Evolutionary conservation across 177 flowering plant species (phyloP).

Genomic region (Vitis hybrid): DNA sequence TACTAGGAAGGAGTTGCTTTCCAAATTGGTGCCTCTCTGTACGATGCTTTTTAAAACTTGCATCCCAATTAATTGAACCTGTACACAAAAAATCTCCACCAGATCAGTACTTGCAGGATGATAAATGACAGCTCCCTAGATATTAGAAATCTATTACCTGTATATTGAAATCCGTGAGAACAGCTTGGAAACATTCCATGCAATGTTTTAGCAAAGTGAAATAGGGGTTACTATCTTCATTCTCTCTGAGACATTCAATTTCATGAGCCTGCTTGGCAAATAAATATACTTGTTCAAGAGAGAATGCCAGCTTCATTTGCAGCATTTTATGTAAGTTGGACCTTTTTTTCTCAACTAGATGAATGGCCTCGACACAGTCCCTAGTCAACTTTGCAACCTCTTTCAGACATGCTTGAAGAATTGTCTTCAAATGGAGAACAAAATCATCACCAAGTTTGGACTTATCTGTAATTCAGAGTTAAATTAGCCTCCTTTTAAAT

Average conservation of each 20-base stretch:
- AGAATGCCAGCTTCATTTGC: slow-evolving; percentile 67
- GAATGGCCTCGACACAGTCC: slow-evolving; percentile 55
- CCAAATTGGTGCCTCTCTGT: slow-evolving; percentile 44
- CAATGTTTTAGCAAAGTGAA: slow-evolving; percentile 37
- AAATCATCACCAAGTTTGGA: slow-evolving; percentile 32
- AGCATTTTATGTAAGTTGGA: slow-evolving; percentile 39
- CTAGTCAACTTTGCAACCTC: slow-evolving; percentile 35
- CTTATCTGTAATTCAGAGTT: slow-evolving; percentile 47
- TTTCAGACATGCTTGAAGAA: slow-evolving; percentile 56
- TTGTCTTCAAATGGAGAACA: slow-evolving; percentile 26
- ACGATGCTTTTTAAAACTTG: slow-evolving; percentile 61
- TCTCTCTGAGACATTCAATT: slow-evolving; percentile 27
- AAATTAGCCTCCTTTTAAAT: neutral
- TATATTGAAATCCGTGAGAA: slow-evolving; percentile 47
- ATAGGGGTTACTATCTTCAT: slow-evolving; percentile 18
- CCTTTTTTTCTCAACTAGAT: slow-evolving; percentile 44
- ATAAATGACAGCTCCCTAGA: too few relatives aligned
- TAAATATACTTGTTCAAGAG: slow-evolving; percentile 56
- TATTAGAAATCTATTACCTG: slow-evolving; percentile 46
- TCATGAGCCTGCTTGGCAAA: slow-evolving; percentile 57
- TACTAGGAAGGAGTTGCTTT: slow-evolving; percentile 42
- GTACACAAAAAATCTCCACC: slow-evolving; percentile 12
- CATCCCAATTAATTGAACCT: slow-evolving; percentile 81
- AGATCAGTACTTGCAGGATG: neutral
- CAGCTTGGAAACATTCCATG: slow-evolving; percentile 32